Evolutionary conservation across 2,329 filamentous ascomycete species (phyloP), one percentile per base, ranked within the genome.

Genomic region (Talaromyces atroroseus): DNA sequence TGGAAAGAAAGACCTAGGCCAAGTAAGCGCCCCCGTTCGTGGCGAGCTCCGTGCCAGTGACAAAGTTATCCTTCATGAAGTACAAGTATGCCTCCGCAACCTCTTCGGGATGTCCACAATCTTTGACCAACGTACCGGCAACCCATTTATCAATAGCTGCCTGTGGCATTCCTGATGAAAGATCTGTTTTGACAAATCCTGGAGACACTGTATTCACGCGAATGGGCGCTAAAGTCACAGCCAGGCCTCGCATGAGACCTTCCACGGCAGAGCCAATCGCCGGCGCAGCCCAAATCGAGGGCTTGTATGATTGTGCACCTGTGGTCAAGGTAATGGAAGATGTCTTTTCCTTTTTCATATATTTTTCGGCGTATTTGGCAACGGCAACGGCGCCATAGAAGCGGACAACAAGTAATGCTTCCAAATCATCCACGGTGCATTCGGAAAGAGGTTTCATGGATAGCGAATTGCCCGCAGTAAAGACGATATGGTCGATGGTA

Each of bases 1-100:
- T 8, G 5, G 8, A 8, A 4, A 29, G 26, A 29, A 29, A 29
- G 26, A 29, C 26, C 8, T 8, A 29, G 26, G 8, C 26, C 26
- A 29, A 29, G 26, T 29, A 29, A 29, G 26, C 26, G 8, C 52
- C 52, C 4, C 58, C 74, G 65, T 77, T 74, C 14, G 74, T 75
- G 58, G 67, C 66, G 21, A 79, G 65, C 60, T 78, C 68, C 32
- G 65, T 69, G 5, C 76, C 78, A 23, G 74, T 62, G 11, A 52
- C 52, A 23, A 60, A 58, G 4, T 58, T 59, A 34, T 65, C 64
- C 23, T 57, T 58, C 71, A 81, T 69, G 29, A 72, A 63, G 61
- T 73, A 79, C 55, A 81, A 55, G 67, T 74, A 81, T 42, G 67
- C 70, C 70, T 81, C 77, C 4, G 72, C 71, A 32, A 78, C 66